Evolutionary conservation across 352 stramenopile species (phyloP).

Genomic region (Chrysophaeum taylorii): DNA sequence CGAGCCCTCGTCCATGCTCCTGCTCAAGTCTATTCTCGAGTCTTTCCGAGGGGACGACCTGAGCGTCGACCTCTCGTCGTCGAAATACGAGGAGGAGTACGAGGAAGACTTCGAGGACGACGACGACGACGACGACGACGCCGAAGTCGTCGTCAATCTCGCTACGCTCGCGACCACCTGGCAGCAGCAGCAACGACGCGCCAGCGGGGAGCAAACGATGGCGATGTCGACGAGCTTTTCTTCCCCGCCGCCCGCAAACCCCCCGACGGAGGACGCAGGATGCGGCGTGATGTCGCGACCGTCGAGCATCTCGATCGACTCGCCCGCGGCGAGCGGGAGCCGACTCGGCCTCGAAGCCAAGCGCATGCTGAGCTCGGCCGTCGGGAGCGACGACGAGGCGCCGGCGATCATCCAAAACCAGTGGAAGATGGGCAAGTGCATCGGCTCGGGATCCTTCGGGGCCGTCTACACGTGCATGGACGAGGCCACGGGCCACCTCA

Average conservation of each 20-base stretch:
- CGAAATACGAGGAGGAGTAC: background rate
- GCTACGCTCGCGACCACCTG: background rate
- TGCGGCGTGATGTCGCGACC: too few relatives aligned
- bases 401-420: too few relatives aligned
- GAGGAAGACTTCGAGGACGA: slow-evolving; percentile 2
- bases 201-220: too few relatives aligned
- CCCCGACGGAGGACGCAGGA: too few relatives aligned
- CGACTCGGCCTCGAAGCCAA: too few relatives aligned
- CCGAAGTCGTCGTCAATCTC: background rate
- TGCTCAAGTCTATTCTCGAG: background rate
- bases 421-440: slow-evolving; percentile 82
- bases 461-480: slow-evolving; percentile 89
- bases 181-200: too few relatives aligned
- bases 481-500: slow-evolving; percentile 70
- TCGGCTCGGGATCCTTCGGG: slow-evolving; percentile 86
- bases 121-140: slow-evolving; percentile 8
- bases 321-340: too few relatives aligned
- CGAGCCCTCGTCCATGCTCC: background rate
- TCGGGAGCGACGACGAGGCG: too few relatives aligned
- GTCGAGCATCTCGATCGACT: too few relatives aligned
- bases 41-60: background rate
- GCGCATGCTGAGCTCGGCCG: too few relatives aligned
- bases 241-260: too few relatives aligned
- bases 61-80: background rate
- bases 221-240: too few relatives aligned